A percentile compares a stretch with the other conserved stretches of the same genome.
Evolutionary conservation across 1,284 basidiomycete genomes (phyloP).

Genomic region (Sanghuangporus sanghuang): DNA sequence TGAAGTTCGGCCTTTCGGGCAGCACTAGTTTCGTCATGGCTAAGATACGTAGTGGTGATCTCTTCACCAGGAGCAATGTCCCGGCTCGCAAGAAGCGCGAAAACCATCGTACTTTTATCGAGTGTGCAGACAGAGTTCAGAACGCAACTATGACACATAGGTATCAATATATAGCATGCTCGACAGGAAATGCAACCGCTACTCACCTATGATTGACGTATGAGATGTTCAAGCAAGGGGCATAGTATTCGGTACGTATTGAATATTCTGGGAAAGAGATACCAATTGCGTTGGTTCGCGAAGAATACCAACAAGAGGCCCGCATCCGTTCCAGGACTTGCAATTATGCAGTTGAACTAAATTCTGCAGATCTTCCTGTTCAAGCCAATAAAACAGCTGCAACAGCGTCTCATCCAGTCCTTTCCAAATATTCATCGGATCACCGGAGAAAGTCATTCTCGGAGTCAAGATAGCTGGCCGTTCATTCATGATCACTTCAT

Average conservation of each 20-base stretch:
- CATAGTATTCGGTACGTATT: background rate
- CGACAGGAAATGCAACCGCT: background rate
- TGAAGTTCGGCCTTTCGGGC: background rate
- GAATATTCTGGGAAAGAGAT: background rate
- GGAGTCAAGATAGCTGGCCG: background rate
- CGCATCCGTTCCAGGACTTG: background rate
- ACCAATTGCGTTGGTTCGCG: background rate
- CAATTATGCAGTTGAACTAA: background rate
- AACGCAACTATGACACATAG: background rate
- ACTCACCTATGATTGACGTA: background rate
- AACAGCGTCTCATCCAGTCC: background rate
- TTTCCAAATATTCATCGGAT: background rate
- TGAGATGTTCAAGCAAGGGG: background rate
- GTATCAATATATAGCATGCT: too few relatives aligned
- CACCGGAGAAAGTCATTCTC: background rate
- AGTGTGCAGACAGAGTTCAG: background rate
- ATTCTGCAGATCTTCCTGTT: background rate
- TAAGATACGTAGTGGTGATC: background rate
- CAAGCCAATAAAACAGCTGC: background rate
- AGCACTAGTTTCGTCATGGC: background rate
- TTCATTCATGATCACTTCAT: background rate
- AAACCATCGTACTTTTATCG: background rate
- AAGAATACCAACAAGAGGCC: background rate
- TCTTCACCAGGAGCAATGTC: background rate
- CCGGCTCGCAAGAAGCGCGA: background rate